These are phyloP conservation scores for Pseudopediastrum boryanum DNA, from an alignment of 139 green algal genomes.

Conservation along the genomic window DNA sequence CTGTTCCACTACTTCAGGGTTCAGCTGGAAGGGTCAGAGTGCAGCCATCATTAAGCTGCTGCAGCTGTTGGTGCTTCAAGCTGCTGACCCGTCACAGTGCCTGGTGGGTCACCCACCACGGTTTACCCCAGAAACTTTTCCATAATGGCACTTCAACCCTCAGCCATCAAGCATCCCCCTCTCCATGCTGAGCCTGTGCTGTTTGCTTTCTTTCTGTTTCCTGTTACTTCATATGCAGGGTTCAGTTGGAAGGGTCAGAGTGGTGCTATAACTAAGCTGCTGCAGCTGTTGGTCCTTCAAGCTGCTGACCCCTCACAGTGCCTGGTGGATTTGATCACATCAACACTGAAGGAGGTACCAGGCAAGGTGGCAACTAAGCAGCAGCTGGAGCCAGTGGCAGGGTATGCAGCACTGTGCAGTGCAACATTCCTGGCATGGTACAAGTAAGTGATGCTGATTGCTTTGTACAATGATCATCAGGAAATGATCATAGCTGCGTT, in stretches of 20 bases:
- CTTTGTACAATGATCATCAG: slow-evolving; percentile 2
- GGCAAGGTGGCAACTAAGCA: slow-evolving; percentile 32
- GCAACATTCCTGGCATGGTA: slow-evolving; percentile 33
- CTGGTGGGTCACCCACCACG: no score
- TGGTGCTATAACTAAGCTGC: slow-evolving; percentile 13
- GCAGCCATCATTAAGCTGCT: no score
- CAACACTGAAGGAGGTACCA: slow-evolving; percentile 5
- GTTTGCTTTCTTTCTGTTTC: background rate
- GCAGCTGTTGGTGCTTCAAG: no score
- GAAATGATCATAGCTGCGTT: no score
- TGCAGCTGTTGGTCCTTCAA: slow-evolving; percentile 8
- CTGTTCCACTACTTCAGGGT: slow-evolving; percentile 1
- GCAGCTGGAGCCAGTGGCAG: slow-evolving; percentile 10
- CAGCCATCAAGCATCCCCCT: no score
- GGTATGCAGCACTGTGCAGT: slow-evolving; percentile 25
- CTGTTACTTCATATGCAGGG: background rate
- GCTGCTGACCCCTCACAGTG: slow-evolving; percentile 14
- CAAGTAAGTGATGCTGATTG: slow-evolving; percentile 29
- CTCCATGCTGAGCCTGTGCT: no score
- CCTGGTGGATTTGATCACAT: background rate
- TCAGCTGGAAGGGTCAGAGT: no score
- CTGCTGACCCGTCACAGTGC: slow-evolving; percentile 4
- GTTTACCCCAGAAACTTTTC: no score
- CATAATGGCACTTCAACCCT: no score
- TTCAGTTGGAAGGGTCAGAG: slow-evolving; percentile 25